Percentiles rank a stretch among this genome's conserved stretches.
These are phyloP conservation scores for Boletus patriciae DNA, from an alignment of 768 basidiomycete species.

Conservation along the genomic window DNA sequence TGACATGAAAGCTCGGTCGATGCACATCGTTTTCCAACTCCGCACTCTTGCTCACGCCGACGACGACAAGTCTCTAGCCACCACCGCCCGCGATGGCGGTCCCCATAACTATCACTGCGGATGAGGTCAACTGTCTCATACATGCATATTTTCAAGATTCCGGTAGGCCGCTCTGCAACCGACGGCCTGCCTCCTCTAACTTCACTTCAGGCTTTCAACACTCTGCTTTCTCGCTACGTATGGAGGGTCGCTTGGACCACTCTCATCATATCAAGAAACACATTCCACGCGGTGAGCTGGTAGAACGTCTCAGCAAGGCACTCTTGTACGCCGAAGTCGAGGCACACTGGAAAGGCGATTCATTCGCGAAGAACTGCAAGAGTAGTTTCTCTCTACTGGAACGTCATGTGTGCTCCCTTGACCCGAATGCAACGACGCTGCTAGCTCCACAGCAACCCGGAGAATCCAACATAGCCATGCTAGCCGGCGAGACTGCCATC, in stretches of 20 bases:
- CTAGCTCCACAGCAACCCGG: slow-evolving; percentile 19
- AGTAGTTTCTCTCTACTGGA: slow-evolving; percentile 73
- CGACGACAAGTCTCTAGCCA: not conserved
- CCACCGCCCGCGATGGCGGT: slow-evolving; percentile 33
- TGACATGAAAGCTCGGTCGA: not conserved
- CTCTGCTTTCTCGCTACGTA: slow-evolving; percentile 76
- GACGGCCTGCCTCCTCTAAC: slow-evolving; percentile 3
- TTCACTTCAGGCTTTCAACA: slow-evolving; percentile 65
- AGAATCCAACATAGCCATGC: slow-evolving; percentile 8
- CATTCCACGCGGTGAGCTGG: slow-evolving; percentile 77
- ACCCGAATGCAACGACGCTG: slow-evolving; percentile 33
- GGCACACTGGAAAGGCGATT: slow-evolving; percentile 72
- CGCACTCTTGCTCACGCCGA: slow-evolving; percentile 12
- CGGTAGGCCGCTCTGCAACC: slow-evolving; percentile 41
- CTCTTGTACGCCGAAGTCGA: slow-evolving; percentile 82
- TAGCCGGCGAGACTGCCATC: slow-evolving; percentile 22
- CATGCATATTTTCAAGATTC: slow-evolving; percentile 84
- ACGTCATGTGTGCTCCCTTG: slow-evolving; percentile 65
- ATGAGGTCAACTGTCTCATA: slow-evolving; percentile 83
- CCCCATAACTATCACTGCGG: slow-evolving; percentile 67
- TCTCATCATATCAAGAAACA: slow-evolving; percentile 70
- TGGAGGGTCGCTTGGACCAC: slow-evolving; percentile 69
- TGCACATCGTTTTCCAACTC: slow-evolving; percentile 26
- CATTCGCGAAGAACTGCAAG: slow-evolving; percentile 64
- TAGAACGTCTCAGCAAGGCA: slow-evolving; percentile 78